Percentiles rank a stretch among this genome's conserved stretches.
Evolutionary conservation across 805 yeast genomes (phyloP).

Genomic region (Ogataea naganishii): DNA sequence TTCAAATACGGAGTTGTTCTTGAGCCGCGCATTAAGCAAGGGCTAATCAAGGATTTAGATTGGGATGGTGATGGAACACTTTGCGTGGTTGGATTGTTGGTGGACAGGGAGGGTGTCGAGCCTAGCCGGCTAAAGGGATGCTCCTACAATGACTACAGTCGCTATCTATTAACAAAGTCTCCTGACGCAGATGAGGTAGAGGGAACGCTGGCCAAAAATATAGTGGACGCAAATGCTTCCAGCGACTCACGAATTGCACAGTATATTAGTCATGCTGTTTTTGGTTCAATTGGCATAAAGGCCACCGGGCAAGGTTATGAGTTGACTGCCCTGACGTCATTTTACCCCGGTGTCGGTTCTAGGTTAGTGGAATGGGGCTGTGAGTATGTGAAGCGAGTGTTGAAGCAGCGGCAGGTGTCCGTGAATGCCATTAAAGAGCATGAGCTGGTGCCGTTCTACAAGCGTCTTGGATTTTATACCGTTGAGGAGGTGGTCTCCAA

Average conservation of each 20-base stretch:
- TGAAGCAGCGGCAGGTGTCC: conserved; percentile 15
- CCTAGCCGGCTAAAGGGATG: too few relatives aligned
- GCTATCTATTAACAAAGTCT: too few relatives aligned
- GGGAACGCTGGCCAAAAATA: too few relatives aligned
- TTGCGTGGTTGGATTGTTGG: too few relatives aligned
- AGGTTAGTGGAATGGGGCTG: conserved; percentile 12
- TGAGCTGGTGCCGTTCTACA: conserved; percentile 36
- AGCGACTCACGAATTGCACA: too few relatives aligned
- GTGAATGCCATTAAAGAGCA: conserved; percentile 44
- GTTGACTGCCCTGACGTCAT: conserved; percentile 46
- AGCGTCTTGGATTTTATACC: conserved; percentile 28
- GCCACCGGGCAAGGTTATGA: too few relatives aligned
- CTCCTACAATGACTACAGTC: too few relatives aligned
- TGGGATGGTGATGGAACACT: conserved; percentile 4
- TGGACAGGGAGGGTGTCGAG: too few relatives aligned
- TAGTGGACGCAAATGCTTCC: too few relatives aligned
- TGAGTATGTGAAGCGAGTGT: conserved; percentile 4
- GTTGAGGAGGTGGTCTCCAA: conserved; percentile 16
- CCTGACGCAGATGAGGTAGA: too few relatives aligned
- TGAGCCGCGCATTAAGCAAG: conserved; percentile 30
- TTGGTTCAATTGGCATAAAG: conserved; percentile 32
- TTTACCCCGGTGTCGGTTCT: conserved; percentile 31
- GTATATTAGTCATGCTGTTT: too few relatives aligned
- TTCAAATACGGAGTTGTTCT: conserved; percentile 32
- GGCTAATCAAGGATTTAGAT: conserved; percentile 18